Evolutionary conservation across 1,284 basidiomycete species (phyloP).

Genomic region (Apiotrichum akiyoshidainum): DNA sequence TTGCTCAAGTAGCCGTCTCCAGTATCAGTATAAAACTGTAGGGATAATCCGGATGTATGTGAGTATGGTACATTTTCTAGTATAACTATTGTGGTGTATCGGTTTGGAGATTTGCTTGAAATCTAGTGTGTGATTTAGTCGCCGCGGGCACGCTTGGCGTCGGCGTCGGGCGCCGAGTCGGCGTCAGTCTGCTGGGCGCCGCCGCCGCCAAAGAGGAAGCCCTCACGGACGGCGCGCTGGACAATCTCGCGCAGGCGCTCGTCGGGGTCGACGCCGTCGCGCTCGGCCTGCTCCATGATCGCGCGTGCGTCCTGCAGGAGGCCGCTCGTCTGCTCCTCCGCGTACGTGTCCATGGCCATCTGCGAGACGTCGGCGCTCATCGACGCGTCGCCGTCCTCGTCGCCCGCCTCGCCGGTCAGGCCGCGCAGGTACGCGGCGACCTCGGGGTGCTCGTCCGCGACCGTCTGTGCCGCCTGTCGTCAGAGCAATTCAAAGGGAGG

Average conservation of each 20-base stretch:
- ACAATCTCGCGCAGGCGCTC: constrained; percentile 44
- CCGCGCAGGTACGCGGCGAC: constrained; percentile 67
- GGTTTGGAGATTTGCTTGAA: no score
- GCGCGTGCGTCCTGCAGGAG: constrained; percentile 65
- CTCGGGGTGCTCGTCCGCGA: constrained; percentile 68
- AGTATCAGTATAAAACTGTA: background rate
- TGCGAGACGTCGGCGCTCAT: constrained; percentile 56
- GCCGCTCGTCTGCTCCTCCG: constrained; percentile 65
- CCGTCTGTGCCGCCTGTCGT: constrained; percentile 66
- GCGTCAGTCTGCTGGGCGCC: no score
- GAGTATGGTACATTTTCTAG: no score
- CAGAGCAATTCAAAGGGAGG: constrained; percentile 1
- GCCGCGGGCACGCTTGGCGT: constrained; percentile 7
- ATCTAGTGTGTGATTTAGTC: constrained; percentile 7
- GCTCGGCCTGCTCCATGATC: constrained; percentile 51
- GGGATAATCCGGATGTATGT: no score
- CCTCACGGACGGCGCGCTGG: constrained; percentile 39
- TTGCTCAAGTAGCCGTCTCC: constrained; percentile 17
- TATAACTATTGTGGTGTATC: no score
- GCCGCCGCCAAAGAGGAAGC: constrained; percentile 31
- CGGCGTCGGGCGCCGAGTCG: no score
- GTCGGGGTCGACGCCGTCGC: constrained; percentile 44
- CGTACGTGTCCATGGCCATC: constrained; percentile 64
- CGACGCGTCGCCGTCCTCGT: constrained; percentile 2
- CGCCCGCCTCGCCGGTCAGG: constrained; percentile 33